Evolutionary conservation across 257 asterid species (phyloP).

Genomic region (Solanum okadae): DNA sequence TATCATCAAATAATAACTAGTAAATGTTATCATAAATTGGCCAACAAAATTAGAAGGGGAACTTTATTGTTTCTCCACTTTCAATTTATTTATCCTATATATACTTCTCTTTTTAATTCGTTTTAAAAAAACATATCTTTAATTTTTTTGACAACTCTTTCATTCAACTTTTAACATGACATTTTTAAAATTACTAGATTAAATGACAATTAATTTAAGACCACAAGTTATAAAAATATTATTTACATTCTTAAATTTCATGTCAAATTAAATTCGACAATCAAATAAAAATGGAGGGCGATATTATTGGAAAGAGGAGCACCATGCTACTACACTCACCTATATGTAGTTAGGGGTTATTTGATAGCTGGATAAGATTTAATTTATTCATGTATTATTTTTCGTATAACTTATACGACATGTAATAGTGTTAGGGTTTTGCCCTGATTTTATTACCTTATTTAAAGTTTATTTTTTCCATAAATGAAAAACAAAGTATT

Average conservation of each 20-base stretch:
- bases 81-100: not conserved
- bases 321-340: not conserved
- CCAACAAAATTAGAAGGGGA: not conserved
- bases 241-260: no score
- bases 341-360: not conserved
- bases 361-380: not conserved
- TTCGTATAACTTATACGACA: no score
- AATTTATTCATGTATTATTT: no score
- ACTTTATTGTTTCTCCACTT: not conserved
- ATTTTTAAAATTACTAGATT: no score
- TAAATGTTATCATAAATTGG: not conserved
- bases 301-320: not conserved
- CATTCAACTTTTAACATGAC: not conserved
- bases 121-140: no score
- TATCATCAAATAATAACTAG: not conserved
- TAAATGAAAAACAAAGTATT: no score
- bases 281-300: not conserved
- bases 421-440: no score
- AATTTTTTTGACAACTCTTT: not conserved
- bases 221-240: not conserved
- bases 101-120: no score
- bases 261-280: not conserved
- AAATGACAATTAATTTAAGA: not conserved
- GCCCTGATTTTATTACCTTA: no score
- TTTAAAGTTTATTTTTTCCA: no score